Evolutionary conservation across 129 eudicot species (phyloP), one percentile per base, ranked within the genome.

Genomic region (Arctium lappa): DNA sequence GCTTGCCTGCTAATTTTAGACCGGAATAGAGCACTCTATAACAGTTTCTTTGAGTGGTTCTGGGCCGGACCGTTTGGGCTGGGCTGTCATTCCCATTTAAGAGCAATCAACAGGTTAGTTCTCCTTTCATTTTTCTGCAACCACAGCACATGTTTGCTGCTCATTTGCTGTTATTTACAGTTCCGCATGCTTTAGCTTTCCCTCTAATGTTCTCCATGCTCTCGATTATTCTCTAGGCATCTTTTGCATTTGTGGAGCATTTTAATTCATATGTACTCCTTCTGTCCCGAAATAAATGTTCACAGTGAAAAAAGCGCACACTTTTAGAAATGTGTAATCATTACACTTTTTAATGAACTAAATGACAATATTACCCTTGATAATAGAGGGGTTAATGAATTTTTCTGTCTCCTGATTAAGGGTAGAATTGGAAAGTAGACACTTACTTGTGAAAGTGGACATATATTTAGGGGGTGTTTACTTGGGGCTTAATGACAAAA

Each of bases 101-200:
- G 77, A 85, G 79, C 84, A 40, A 56, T 83, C 82, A 86, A 85
- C 89, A 92, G 98, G 98, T 94, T 60, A 72, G 89, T 74, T 78
- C 79, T 7, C 39, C 66, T 33, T 46, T 9, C 30, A 40, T 40
- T 74, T 10, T 40, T 80, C 71, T 50, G 69, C 60, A 73, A 8
- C 22, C 29, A 53, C 3, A 36, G 3, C 11, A 34, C 16, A 53
- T n/a, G 36, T 10, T 68, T 72, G 6, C 46, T 13, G 18, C 18
- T 27, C 30, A 8, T 79, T 77, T 15, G 37, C 73, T 69, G 74
- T 15, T 56, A 56, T 6, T 56, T 56, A 56, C 37, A 4, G 69
- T 34, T 33, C 7, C 27, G 16, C n/a, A 3, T 16, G n/a, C 12
- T 73, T 81, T 73, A 72, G 42, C 8, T 37, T 81, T 42, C 32